Evolutionary conservation across 2,329 filamentous ascomycete genomes (phyloP).

Genomic region (Zymoseptoria crescenta): DNA sequence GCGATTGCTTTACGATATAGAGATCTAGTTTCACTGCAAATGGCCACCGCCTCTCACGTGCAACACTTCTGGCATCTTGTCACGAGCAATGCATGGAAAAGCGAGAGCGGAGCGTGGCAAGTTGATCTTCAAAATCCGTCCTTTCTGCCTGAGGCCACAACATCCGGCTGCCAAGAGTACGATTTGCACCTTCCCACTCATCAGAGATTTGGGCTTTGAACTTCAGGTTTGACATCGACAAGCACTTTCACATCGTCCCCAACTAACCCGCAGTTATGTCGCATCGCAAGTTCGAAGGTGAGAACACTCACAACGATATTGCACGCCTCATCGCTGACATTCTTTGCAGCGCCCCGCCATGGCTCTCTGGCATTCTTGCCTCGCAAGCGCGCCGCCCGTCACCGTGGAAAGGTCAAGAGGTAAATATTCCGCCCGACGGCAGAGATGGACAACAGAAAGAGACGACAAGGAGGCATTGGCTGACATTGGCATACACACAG

Average conservation of each 20-base stretch:
- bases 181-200: not conserved
- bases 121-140: not conserved
- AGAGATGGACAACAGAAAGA: constrained; percentile 1
- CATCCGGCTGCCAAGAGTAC: not conserved
- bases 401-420: constrained; percentile 98
- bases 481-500: constrained; percentile 40
- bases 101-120: too few relatives aligned
- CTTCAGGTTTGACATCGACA: not conserved
- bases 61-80: not conserved
- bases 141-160: not conserved
- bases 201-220: not conserved
- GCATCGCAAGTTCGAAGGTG: not conserved
- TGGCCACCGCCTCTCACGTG: not conserved
- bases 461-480: constrained; percentile 5
- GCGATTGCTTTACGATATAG: not conserved
- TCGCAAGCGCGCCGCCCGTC: constrained; percentile 80
- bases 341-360: constrained; percentile 86
- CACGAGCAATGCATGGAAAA: too few relatives aligned
- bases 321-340: constrained; percentile 49
- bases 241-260: not conserved
- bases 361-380: constrained; percentile 57
- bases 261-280: not conserved
- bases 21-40: not conserved
- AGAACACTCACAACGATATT: not conserved
- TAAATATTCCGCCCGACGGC: constrained; percentile 37